Evolutionary conservation across 2,329 filamentous ascomycete species (phyloP).

Genomic region (Zymoseptoria passerinii): DNA sequence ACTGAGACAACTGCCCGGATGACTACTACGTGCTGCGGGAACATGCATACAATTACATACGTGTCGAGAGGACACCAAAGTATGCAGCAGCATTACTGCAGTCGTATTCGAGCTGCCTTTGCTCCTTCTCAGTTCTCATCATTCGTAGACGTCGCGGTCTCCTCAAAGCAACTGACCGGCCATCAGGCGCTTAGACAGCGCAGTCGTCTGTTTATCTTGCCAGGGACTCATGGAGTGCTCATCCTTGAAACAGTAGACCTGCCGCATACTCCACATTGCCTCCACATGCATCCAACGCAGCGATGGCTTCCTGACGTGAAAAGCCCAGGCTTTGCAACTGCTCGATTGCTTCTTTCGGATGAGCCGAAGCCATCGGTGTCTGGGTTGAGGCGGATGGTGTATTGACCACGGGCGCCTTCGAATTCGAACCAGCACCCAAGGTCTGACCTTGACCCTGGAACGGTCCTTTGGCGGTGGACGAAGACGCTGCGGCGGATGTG

Average conservation of each 20-base stretch:
- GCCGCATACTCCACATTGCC: conserved; percentile 88
- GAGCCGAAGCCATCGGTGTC: conserved; percentile 19
- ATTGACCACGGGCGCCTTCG: conserved; percentile 10
- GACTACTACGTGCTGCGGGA: neutral
- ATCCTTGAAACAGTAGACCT: conserved; percentile 55
- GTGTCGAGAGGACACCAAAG: no score
- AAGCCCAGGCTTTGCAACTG: conserved; percentile 73
- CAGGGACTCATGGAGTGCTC: neutral
- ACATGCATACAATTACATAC: neutral
- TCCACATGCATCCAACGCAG: conserved; percentile 70
- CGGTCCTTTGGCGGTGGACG: conserved; percentile 18
- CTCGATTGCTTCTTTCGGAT: conserved; percentile 60
- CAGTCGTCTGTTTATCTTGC: neutral
- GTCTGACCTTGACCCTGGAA: conserved; percentile 29
- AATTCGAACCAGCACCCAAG: conserved; percentile 18
- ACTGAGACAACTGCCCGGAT: neutral
- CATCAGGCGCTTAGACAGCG: neutral
- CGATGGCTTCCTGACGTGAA: conserved; percentile 64
- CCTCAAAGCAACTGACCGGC: neutral
- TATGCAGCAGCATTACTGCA: neutral
- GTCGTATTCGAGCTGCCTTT: neutral
- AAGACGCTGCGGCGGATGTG: conserved; percentile 27
- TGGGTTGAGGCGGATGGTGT: conserved; percentile 11
- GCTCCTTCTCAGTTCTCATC: neutral
- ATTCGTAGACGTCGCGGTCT: neutral